Evolutionary conservation across 108 stramenopile genomes (phyloP).

Genomic region (Licmophora abbreviata): DNA sequence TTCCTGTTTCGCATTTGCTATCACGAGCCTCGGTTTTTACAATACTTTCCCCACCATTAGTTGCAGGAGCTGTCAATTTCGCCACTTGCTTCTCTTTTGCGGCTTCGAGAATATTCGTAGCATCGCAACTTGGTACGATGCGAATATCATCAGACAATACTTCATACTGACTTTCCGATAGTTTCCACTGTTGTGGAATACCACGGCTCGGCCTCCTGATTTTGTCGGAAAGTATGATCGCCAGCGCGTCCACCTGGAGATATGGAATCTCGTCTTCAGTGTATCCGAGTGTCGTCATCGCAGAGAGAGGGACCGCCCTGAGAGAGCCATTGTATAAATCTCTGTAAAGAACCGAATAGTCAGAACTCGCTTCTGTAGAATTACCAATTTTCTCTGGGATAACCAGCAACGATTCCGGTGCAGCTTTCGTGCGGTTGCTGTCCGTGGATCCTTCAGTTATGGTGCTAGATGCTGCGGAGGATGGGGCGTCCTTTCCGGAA

Average conservation of each 20-base stretch:
- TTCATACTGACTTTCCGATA: constrained; percentile 14
- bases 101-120: not conserved
- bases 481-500: not conserved
- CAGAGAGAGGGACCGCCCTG: constrained; percentile 17
- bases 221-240: constrained; percentile 43
- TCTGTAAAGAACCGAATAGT: not conserved
- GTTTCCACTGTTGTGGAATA: constrained; percentile 54
- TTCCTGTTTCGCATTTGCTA: constrained; percentile 1
- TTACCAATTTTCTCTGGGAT: not conserved
- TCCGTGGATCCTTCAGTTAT: not conserved
- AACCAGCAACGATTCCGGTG: not conserved
- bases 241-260: constrained; percentile 45
- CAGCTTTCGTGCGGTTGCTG: not conserved
- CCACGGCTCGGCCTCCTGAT: constrained; percentile 44
- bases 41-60: not conserved
- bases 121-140: constrained; percentile 8
- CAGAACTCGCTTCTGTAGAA: constrained; percentile 2
- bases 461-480: not conserved
- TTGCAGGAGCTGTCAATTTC: not conserved
- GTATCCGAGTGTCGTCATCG: constrained; percentile 41
- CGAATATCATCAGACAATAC: constrained; percentile 29
- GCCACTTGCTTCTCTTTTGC: constrained; percentile 4
- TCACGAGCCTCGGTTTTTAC: constrained; percentile 11
- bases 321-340: constrained; percentile 4
- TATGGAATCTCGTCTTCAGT: constrained; percentile 24